Evolutionary conservation across 768 basidiomycete species (phyloP), one percentile per base, ranked within the genome.

Genomic region (Cyathus striatus): DNA sequence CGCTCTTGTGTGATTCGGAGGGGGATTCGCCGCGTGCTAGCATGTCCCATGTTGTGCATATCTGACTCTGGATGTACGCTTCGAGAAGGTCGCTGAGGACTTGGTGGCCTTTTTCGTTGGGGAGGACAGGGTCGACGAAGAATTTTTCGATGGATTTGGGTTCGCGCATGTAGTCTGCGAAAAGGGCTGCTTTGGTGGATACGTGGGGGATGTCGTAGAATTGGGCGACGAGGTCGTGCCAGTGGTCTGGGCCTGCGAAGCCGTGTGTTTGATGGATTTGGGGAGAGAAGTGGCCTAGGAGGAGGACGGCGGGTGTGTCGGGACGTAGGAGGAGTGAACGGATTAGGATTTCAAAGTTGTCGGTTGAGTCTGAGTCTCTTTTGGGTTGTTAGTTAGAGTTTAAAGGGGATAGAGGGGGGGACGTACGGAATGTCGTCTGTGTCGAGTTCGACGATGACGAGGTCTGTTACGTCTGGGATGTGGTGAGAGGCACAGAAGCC

Each of bases 151-250:
- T 73, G 14, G 81, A 73, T 23, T 72, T 60, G 1, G 92, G 86
- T 52, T 84, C 75, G 23, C 69, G 61, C 63, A 98, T 83, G 65
- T 93, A 97, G 43, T 81, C 71, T 3, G 86, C 78, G 64, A 90
- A 95, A 2, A 95, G 61, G 23, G 86, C 65, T 10, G 91, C 78
- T 62, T 95, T 95, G 47, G 81, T 76, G 62, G 85, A 89, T 54
- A 99, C 70, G 59, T 98, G 90, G 0, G 95, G 94, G 21, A 97
- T 80, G 58, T 99, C 96, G 68, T 99, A 99, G 69, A 92, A 98
- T 58, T 94, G 92, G 1, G 96, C 90, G 1, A 97, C 93, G 44
- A 86, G 66, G 49, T 75, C 83, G 61, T 99, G 95, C 73, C 81
- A 82, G 53, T 90, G 80, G 57, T 96, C 94, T 1, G 94, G 87